Evolutionary conservation across 768 basidiomycete species (phyloP), one percentile per base, ranked within the genome.

Genomic region (Suillus alpinus): DNA sequence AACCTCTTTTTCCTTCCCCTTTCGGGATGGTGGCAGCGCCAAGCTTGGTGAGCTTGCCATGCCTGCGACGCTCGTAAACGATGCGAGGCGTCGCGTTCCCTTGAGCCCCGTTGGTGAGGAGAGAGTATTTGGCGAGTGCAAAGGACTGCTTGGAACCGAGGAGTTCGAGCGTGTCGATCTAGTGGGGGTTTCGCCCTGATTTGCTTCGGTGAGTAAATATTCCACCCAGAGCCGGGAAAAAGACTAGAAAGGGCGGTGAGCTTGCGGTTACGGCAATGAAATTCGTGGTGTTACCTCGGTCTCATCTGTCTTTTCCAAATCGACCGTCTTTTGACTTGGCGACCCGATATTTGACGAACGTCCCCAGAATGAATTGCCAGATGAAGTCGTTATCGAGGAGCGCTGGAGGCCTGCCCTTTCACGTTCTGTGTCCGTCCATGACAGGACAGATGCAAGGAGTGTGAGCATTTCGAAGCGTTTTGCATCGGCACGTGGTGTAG

Each of bases 141-240:
- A 69, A 8, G 77, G 77, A 40, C 77, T 77, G 26, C 60, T 69
- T 6, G 82, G 82, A 14, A 78, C 68, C 0, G 81, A 80, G 39
- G 63, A 63, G 63, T 76, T 80, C 32, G 66, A 55, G 20, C 70
- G 69, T 2, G 67, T 61, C n/a, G 72, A 70, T 13, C 73, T 73
- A 6, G 66, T 61, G 16, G 64, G 65, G 3, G 68, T 64, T 56
- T 67, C 66, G 63, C 72, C 66, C 77, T 86, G 65, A 78, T 76
- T 44, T 0, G 95, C 89, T 77, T 99, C 96, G 26, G 94, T 96
- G 63, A 99, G 87, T 4, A 99, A 83, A 71, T 96, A 99, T 73
- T 99, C 97, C 51, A 99, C 96, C 89, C 95, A 99, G 12, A 98
- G 83, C 51, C 95, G 91, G 41, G 94, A 95, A 77, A 99, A 99